Percentiles rank a stretch among this genome's conserved stretches.
phyloP scores from a whole-genome alignment of 2,329 filamentous ascomycete species.

The Diaporthe helianthi region DNA sequence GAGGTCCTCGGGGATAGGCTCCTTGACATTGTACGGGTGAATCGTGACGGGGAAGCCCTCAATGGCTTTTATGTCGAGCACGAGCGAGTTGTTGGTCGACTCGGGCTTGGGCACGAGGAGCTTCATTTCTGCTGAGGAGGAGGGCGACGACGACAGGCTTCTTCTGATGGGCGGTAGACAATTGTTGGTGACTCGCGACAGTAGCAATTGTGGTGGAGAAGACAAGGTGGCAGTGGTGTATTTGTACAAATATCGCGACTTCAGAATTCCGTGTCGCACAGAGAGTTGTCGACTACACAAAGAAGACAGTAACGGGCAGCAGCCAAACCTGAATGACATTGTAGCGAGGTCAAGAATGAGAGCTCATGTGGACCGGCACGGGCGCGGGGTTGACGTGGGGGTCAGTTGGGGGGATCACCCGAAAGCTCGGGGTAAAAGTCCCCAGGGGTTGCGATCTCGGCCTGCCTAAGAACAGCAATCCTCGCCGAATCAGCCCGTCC shows the following conservation, averaged over 20 bases:
- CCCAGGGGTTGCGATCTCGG: conserved; percentile 17
- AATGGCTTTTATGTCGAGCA: conserved; percentile 60
- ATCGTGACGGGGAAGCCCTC: conserved; percentile 65
- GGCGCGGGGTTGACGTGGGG: conserved; percentile 25
- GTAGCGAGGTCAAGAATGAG: conserved; percentile 9
- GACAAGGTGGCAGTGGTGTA: not conserved
- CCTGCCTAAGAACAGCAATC: not conserved
- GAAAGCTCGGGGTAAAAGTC: not conserved
- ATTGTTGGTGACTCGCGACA: not conserved
- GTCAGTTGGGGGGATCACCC: not conserved
- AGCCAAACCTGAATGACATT: conserved; percentile 10
- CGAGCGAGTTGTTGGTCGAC: conserved; percentile 33
- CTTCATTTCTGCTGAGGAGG: conserved; percentile 56
- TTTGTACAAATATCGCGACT: not conserved
- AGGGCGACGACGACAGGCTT: not conserved
- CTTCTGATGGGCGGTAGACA: conserved; percentile 3
- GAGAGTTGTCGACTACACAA: not conserved
- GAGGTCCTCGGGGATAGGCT: conserved; percentile 62
- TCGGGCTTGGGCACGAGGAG: conserved; percentile 70
- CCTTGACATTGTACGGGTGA: conserved; percentile 66
- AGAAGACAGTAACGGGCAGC: not conserved
- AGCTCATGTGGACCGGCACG: conserved; percentile 5
- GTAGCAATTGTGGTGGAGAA: not conserved
- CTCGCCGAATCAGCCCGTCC: conserved; percentile 6
- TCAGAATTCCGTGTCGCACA: not conserved